Conservation (phyloP, 2,329 filamentous ascomycete genomes). For the Colletotrichum sublineola region DNA sequence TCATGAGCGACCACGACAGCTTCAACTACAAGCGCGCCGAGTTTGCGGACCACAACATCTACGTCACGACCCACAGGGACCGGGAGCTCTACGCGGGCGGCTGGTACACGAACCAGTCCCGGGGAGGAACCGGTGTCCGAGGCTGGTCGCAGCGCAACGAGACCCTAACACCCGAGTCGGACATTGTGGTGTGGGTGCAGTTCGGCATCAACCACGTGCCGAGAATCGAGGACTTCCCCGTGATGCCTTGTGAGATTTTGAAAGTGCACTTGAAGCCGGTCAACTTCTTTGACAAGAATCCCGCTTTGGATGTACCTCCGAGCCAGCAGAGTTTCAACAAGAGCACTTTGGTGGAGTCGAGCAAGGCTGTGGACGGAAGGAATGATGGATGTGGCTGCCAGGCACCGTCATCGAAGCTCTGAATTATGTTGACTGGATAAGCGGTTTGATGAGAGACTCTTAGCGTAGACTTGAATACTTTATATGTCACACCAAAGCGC, state of each 20-base stretch:
- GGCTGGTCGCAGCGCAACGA: slow-evolving; percentile 35
- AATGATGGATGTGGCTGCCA: slow-evolving; percentile 11
- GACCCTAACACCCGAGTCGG: slow-evolving; percentile 23
- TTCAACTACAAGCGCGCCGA: slow-evolving; percentile 39
- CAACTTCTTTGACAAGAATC: slow-evolving; percentile 66
- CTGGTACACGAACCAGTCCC: slow-evolving; percentile 40
- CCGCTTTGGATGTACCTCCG: slow-evolving; percentile 54
- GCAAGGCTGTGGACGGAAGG: background rate
- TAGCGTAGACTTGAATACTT: background rate
- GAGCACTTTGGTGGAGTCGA: slow-evolving; percentile 30
- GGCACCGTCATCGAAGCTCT: slow-evolving; percentile 21
- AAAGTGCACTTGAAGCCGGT: slow-evolving; percentile 62
- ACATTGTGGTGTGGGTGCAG: slow-evolving; percentile 65
- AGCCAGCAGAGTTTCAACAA: slow-evolving; percentile 41
- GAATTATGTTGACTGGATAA: background rate
- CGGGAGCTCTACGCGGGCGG: slow-evolving; percentile 38
- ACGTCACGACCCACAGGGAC: slow-evolving; percentile 38
- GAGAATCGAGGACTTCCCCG: slow-evolving; percentile 69
- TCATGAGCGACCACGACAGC: slow-evolving; percentile 38
- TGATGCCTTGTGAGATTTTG: slow-evolving; percentile 71
- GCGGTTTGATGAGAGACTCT: background rate
- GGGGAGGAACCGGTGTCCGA: slow-evolving; percentile 31
- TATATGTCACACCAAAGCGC: background rate
- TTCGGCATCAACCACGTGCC: slow-evolving; percentile 69
- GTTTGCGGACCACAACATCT: slow-evolving; percentile 40